Percentiles rank a stretch among this genome's conserved stretches.
phyloP scores from a whole-genome alignment of 441 rosid genomes.

The Euphorbia schlechtendalii region DNA sequence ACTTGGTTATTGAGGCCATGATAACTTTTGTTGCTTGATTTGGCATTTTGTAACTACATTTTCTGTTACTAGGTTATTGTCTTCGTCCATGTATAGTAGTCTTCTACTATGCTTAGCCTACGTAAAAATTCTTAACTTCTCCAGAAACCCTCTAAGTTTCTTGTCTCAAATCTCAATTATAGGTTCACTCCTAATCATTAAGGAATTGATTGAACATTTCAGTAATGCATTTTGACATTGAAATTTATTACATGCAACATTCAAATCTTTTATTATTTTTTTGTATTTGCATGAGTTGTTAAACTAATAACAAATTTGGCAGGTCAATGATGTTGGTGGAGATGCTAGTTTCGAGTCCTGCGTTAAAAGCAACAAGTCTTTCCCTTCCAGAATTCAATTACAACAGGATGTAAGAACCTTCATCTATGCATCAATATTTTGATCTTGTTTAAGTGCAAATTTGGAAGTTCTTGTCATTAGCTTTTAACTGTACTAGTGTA shows the following conservation, averaged over 20 bases:
- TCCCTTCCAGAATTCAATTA: slow-evolving; percentile 57
- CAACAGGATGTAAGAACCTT: slow-evolving; percentile 65
- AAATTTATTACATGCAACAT: not conserved
- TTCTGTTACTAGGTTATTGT: not conserved
- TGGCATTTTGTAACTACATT: not conserved
- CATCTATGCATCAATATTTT: not conserved
- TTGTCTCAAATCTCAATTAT: not conserved
- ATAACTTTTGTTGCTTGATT: not conserved
- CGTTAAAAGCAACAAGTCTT: slow-evolving; percentile 26
- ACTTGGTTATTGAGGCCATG: not conserved
- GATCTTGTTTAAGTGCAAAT: slow-evolving; percentile 8
- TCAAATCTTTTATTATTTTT: not conserved
- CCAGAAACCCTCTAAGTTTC: slow-evolving; percentile 5
- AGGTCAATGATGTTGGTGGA: slow-evolving; percentile 35
- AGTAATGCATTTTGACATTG: not conserved
- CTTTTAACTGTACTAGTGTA: no score
- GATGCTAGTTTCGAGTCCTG: slow-evolving; percentile 30
- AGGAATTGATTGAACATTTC: not conserved
- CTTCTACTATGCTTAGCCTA: not conserved
- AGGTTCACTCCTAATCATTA: not conserved
- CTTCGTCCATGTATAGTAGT: not conserved
- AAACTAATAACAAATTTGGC: slow-evolving; percentile 15
- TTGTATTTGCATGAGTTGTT: not conserved
- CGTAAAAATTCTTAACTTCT: not conserved
- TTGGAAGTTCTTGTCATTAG: not conserved